These are phyloP conservation scores for Alternaria brassicicola DNA, from an alignment of 2,329 filamentous ascomycete genomes.

Conservation along the genomic window DNA sequence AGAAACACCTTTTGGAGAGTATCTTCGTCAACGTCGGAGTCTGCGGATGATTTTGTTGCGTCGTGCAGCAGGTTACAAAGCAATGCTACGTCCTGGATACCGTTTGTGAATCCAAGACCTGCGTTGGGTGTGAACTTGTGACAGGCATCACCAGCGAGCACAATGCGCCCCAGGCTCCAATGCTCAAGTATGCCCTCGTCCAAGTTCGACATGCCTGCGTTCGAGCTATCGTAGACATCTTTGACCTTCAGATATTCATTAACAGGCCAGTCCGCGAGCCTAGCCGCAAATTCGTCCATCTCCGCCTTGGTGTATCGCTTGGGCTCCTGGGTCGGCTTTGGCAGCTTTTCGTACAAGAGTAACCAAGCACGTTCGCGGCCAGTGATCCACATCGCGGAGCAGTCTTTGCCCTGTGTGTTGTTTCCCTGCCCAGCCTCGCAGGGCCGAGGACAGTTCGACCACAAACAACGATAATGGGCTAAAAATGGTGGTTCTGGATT, in stretches of 20 bases:
- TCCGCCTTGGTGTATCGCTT: not conserved
- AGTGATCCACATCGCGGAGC: not conserved
- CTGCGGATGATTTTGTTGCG: not conserved
- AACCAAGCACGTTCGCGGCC: constrained; percentile 3
- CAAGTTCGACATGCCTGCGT: not conserved
- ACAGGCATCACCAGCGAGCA: constrained; percentile 1
- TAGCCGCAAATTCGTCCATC: not conserved
- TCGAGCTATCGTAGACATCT: not conserved
- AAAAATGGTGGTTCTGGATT: constrained; percentile 1
- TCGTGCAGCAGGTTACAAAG: not conserved
- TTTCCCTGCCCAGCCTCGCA: not conserved
- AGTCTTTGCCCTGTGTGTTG: not conserved
- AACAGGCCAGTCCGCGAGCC: constrained; percentile 4
- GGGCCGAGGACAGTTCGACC: not conserved
- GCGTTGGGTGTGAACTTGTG: constrained; percentile 7
- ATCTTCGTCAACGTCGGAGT: not conserved
- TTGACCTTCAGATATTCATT: not conserved
- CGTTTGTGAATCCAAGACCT: not conserved
- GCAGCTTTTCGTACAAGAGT: not conserved
- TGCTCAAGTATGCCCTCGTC: constrained; percentile 2
- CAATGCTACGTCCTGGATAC: not conserved
- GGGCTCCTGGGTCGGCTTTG: not conserved
- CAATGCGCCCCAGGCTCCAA: not conserved
- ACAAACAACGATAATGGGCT: not conserved
- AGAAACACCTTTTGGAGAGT: not conserved